Percentiles rank a stretch among this genome's conserved stretches.
Conservation (phyloP, 176 grass and related monocot genomes). For the Stipa capillata region DNA sequence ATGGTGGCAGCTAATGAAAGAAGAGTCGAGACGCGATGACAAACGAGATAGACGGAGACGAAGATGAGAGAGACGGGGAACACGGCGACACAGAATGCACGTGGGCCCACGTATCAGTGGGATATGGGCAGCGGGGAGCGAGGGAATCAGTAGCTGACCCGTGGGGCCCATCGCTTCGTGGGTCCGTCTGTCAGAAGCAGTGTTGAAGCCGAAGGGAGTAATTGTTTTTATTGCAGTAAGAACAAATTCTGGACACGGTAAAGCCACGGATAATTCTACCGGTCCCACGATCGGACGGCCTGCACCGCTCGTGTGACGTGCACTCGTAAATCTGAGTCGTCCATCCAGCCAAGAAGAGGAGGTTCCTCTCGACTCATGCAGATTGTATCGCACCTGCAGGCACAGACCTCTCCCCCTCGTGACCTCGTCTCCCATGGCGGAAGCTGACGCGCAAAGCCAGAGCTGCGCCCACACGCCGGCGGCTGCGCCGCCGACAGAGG, state of each 20-base stretch:
- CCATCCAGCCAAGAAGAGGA: neutral
- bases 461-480: neutral
- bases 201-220: too few species aligned
- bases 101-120: neutral
- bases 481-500: neutral
- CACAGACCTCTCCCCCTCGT: neutral
- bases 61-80: neutral
- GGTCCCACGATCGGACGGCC: neutral
- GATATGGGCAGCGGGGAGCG: neutral
- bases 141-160: neutral
- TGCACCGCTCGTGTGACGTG: neutral
- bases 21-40: neutral
- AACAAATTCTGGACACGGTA: too few species aligned
- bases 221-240: too few species aligned
- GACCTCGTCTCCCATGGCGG: slow-evolving; percentile 19
- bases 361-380: neutral
- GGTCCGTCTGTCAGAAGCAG: neutral
- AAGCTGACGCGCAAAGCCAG: slow-evolving; percentile 14
- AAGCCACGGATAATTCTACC: neutral
- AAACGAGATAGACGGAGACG: neutral
- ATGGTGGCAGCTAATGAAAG: neutral
- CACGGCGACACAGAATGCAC: neutral
- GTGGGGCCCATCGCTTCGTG: neutral
- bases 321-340: neutral
- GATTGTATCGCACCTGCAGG: neutral